Base-by-base conservation (phyloP, 805 yeast species). In the Wickerhamomyces bovis region DNA sequence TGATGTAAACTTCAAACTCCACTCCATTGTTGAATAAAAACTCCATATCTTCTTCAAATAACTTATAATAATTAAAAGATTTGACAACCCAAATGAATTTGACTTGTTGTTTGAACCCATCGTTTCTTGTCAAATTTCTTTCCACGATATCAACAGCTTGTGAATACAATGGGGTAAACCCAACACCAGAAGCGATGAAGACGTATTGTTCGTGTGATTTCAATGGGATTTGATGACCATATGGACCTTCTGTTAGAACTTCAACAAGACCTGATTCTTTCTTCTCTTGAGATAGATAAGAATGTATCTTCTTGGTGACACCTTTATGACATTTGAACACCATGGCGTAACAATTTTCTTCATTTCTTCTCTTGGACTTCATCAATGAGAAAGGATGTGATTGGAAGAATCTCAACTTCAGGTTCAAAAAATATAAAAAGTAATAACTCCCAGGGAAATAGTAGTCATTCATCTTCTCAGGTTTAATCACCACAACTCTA, bases 331-430 rank as follows among this genome's bases (percentile, higher is more conserved):
- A 72, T 55, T 75, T 77, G 56, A 77, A 68, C 47, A 68, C 72
- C 43, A 77, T 63, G 8, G 68, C 65, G 26, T 76, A 54, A 22
- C 49, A 53, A 23, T 53, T 43, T 38, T 52, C 55, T 43, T 60
- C 64, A 15, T 57, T 64, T 41, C 56, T 56, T 64, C 69, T 48
- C 64, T 46, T 66, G 1, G 69, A 68, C 23, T 74, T 65, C 52
- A 76, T 69, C 11, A 76, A 64, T 3, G 90, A 81, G 63, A 85
- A 84, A 11, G 92, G 92, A 61, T 85, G 89, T 4, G 84, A 78
- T 61, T 84, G 88, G 42, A 43, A 57, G 78, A 78, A 50, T 71
- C 68, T 20, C 5, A 53, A 23, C 6, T 63, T 58, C 44, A 82
- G 51, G 6, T 63, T 58, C 44, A 82, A 52, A 61, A 84, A 80